Evolutionary conservation across 2,329 filamentous ascomycete species (phyloP).

Genomic region (Mollisia scopiformis): DNA sequence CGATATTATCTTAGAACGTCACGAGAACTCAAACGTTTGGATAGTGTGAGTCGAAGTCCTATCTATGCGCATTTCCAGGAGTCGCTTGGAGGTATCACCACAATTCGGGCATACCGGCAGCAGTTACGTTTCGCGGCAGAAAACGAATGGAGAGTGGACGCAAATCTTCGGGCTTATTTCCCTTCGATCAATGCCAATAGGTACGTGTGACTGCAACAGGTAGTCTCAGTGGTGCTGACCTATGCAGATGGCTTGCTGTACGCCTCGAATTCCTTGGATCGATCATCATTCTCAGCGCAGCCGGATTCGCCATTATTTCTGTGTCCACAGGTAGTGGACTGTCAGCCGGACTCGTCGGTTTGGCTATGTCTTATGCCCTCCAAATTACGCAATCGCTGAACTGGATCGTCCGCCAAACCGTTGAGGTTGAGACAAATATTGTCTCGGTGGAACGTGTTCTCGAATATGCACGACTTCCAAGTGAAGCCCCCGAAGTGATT

Average conservation of each 20-base stretch:
- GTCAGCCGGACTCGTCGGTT: slow-evolving; percentile 77
- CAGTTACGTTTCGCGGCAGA: slow-evolving; percentile 85
- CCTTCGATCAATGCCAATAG: slow-evolving; percentile 82
- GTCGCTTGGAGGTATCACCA: slow-evolving; percentile 89
- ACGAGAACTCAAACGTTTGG: slow-evolving; percentile 91
- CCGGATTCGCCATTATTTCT: slow-evolving; percentile 79
- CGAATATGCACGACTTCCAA: slow-evolving; percentile 89
- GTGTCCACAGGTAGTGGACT: slow-evolving; percentile 69
- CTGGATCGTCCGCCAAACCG: slow-evolving; percentile 98
- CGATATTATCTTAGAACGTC: slow-evolving; percentile 96
- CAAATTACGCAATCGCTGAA: slow-evolving; percentile 97
- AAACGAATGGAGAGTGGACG: slow-evolving; percentile 97
- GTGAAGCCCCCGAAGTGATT: slow-evolving; percentile 93
- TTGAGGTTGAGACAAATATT: slow-evolving; percentile 99
- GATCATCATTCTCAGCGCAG: slow-evolving; percentile 86
- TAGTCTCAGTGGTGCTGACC: slow-evolving; percentile 14
- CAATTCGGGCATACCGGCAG: slow-evolving; percentile 93
- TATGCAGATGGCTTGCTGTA: slow-evolving; percentile 88
- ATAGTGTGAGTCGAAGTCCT: slow-evolving; percentile 92
- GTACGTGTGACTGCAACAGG: slow-evolving; percentile 18
- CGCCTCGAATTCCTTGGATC: slow-evolving; percentile 95
- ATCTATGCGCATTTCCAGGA: slow-evolving; percentile 99
- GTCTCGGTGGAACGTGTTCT: slow-evolving; percentile 97
- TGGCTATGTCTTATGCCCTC: slow-evolving; percentile 95
- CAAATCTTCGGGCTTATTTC: slow-evolving; percentile 92